Evolutionary conservation across 495 filamentous ascomycete species (phyloP), one percentile per base, ranked within the genome.

Genomic region (Podospora tetraspora): DNA sequence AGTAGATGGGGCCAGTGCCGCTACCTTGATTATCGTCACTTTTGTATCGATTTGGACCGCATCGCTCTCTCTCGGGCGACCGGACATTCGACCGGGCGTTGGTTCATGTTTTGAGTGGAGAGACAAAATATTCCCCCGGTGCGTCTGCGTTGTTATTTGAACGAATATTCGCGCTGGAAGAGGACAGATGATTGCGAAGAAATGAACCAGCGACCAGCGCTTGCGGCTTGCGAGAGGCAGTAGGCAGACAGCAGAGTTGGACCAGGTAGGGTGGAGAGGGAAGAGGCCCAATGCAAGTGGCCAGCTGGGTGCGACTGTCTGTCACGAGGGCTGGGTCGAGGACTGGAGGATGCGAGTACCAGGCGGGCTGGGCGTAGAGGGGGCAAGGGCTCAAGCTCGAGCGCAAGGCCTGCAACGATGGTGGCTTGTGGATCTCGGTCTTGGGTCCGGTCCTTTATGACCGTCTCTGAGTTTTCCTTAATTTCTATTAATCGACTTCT

Each of bases 401-500:
- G 24, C 43, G 24, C 43, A 52, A n/a, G 43, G 43, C n/a, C 43
- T 52, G 43, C 43, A 62, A 67, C 63, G 69, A 61, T 68, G 70
- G 64, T 68, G 70, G 61, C 72, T 71, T 68, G 62, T 68, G 19
- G 43, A 52, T n/a, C 43, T 52, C 43, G 43, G 43, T 52, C 43
- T 52, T 52, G 43, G 19, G 70, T 67, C 66, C 66, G 68, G 70
- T 71, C 70, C 72, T 70, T 69, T 43, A 72, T 72, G 73, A 74
- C 76, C 19, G 43, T 78, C 73, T 25, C 63, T 78, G 72, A 74
- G 74, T 80, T 78, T 79, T 71, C 73, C 76, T 75, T 72, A 64
- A n/a, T 68, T 77, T 81, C 73, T 82, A 79, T 69, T 84, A 83
- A 75, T 81, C 80, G 76, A 77, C 77, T 83, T 83, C 80, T 84